Percentiles rank a stretch among this genome's conserved stretches.
These are phyloP conservation scores for Globisporangium rhizosaccharum DNA, from an alignment of 352 stramenopile species.

Conservation along the genomic window DNA sequence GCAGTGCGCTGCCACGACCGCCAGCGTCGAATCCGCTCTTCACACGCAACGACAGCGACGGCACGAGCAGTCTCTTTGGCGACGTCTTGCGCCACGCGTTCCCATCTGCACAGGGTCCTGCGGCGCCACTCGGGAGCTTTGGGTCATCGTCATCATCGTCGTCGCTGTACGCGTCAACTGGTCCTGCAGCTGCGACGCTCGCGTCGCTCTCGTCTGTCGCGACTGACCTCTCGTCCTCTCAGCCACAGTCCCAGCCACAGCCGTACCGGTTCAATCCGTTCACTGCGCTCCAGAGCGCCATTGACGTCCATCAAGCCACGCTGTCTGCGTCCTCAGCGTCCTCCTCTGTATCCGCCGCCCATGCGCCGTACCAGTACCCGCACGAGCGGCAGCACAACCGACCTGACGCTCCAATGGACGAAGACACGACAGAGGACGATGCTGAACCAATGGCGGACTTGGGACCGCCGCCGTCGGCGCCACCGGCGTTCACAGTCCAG, in stretches of 20 bases:
- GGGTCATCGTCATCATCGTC: constrained; percentile 18
- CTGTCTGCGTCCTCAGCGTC: background rate
- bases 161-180: constrained; percentile 34
- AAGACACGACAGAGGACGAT: constrained; percentile 12
- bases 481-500: constrained; percentile 57
- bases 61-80: constrained; percentile 27
- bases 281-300: constrained; percentile 51
- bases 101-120: constrained; percentile 19
- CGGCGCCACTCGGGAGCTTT: constrained; percentile 20
- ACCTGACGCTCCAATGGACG: constrained; percentile 5
- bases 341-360: background rate
- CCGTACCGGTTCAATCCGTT: constrained; percentile 56
- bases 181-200: background rate
- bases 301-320: constrained; percentile 29
- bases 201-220: constrained; percentile 14
- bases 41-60: constrained; percentile 48
- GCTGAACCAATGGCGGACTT: constrained; percentile 25
- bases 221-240: constrained; percentile 7
- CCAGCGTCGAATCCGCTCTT: constrained; percentile 52
- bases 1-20: constrained; percentile 17
- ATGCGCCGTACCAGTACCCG: constrained; percentile 11
- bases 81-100: constrained; percentile 45
- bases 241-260: background rate
- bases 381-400: constrained; percentile 11
- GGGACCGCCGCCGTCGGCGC: constrained; percentile 48